Percentiles rank a stretch among this genome's conserved stretches.
phyloP scores from a whole-genome alignment of 148 eudicot species.

The Vaccinium vitisidaea region DNA sequence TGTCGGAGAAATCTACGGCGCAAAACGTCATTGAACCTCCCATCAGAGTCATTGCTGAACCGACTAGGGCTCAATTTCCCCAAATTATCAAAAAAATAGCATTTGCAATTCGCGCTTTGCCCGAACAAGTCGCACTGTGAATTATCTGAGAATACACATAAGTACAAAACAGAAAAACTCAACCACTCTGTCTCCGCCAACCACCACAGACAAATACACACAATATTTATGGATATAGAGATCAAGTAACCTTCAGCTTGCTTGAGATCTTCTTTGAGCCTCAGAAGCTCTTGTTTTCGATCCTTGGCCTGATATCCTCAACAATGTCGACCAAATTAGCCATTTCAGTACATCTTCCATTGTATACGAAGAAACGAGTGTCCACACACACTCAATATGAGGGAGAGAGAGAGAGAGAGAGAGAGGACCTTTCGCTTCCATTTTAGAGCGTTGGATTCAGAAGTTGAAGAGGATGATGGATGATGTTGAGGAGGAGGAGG shows the following conservation, averaged over 20 bases:
- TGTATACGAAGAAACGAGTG: neutral
- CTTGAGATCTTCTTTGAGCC: constrained; percentile 65
- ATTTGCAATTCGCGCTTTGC: constrained; percentile 62
- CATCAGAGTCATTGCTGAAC: constrained; percentile 32
- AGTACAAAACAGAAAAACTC: neutral
- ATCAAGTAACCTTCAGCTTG: constrained; percentile 55
- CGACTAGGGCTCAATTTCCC: constrained; percentile 44
- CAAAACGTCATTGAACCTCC: constrained; percentile 58
- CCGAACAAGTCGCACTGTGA: constrained; percentile 52
- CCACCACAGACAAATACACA: neutral
- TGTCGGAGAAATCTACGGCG: constrained; percentile 86
- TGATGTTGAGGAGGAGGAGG: constrained; percentile 20
- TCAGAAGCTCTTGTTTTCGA: constrained; percentile 68
- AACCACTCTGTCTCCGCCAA: neutral
- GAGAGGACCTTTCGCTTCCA: constrained; percentile 78
- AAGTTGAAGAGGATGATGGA: constrained; percentile 21
- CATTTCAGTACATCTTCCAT: neutral
- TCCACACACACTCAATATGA: neutral
- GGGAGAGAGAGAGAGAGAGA: constrained; percentile 15
- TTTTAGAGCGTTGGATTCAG: constrained; percentile 40
- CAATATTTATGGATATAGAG: neutral
- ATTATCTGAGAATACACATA: constrained; percentile 36
- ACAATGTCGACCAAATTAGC: neutral
- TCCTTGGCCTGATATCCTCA: constrained; percentile 64
- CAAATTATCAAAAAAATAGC: constrained; percentile 72